A percentile compares a stretch with the other conserved stretches of the same genome.
Evolutionary conservation across 1,284 basidiomycete genomes (phyloP).

Genomic region (Sanghuangporus baumii): DNA sequence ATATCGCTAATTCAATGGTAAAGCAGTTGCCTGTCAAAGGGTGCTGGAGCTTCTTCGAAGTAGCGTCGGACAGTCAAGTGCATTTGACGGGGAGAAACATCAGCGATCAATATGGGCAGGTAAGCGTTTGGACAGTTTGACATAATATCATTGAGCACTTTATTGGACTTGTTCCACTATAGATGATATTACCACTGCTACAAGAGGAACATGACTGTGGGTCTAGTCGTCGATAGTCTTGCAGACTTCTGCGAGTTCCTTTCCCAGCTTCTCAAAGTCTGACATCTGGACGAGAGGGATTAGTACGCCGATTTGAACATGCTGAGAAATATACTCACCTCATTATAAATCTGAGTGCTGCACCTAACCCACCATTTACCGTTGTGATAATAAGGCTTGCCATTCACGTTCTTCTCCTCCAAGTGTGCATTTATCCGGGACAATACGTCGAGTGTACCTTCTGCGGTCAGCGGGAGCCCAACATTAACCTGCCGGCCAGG

Average conservation of each 20-base stretch:
- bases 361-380: constrained; percentile 67
- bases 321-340: constrained; percentile 38
- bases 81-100: too few relatives aligned
- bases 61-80: too few relatives aligned
- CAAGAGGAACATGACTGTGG: too few relatives aligned
- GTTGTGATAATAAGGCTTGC: constrained; percentile 48
- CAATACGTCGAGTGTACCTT: constrained; percentile 26
- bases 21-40: too few relatives aligned
- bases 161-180: too few relatives aligned
- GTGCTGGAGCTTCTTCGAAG: too few relatives aligned
- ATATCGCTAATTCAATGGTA: too few relatives aligned
- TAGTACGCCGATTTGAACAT: not conserved
- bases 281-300: constrained; percentile 32
- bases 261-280: constrained; percentile 48
- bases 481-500: constrained; percentile 45
- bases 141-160: too few relatives aligned
- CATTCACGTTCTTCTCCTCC: constrained; percentile 38
- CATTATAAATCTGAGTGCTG: constrained; percentile 70
- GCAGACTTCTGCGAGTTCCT: constrained; percentile 35
- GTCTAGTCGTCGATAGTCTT: constrained; percentile 24
- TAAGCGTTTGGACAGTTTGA: too few relatives aligned
- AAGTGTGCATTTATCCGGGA: constrained; percentile 36
- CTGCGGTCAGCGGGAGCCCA: constrained; percentile 41
- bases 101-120: too few relatives aligned
- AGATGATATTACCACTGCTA: too few relatives aligned